phyloP scores from a whole-genome alignment of 2,329 filamentous ascomycete species.

The Leptographium procerum region DNA sequence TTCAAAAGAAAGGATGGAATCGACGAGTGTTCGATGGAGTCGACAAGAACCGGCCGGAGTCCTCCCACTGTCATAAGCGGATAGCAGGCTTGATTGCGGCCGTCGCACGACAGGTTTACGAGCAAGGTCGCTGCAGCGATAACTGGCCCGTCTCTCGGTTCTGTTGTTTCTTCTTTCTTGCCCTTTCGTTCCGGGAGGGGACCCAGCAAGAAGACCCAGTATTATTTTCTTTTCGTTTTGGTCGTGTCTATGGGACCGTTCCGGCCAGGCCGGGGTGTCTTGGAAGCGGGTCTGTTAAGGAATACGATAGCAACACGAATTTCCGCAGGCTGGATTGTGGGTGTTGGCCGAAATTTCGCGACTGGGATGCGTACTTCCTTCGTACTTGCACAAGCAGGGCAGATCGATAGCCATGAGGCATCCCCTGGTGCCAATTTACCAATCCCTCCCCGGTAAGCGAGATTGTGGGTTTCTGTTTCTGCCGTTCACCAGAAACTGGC shows the following conservation, averaged over 20 bases:
- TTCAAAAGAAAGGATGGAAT: too few relatives aligned
- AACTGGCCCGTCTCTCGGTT: not conserved
- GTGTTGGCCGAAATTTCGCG: conserved; percentile 4
- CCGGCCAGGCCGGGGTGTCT: not conserved
- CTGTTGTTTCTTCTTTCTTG: not conserved
- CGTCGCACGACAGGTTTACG: not conserved
- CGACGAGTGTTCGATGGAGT: not conserved
- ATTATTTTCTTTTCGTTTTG: not conserved
- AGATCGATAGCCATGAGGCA: not conserved
- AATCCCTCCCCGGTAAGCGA: not conserved
- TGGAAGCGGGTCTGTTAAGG: conserved; percentile 1
- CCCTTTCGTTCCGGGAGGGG: not conserved
- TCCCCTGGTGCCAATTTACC: not conserved
- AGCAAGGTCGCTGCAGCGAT: not conserved
- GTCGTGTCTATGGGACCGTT: not conserved
- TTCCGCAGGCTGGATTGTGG: conserved; percentile 4
- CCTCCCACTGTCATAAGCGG: not conserved
- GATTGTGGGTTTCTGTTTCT: not conserved
- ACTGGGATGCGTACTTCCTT: not conserved
- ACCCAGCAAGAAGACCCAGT: not conserved
- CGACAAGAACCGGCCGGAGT: not conserved
- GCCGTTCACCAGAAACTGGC: not conserved
- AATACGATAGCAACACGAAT: conserved; percentile 1
- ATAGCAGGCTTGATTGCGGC: not conserved
- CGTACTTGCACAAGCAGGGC: not conserved